Conservation (phyloP, 148 eudicot species). For the Vaccinium myrtillus region DNA sequence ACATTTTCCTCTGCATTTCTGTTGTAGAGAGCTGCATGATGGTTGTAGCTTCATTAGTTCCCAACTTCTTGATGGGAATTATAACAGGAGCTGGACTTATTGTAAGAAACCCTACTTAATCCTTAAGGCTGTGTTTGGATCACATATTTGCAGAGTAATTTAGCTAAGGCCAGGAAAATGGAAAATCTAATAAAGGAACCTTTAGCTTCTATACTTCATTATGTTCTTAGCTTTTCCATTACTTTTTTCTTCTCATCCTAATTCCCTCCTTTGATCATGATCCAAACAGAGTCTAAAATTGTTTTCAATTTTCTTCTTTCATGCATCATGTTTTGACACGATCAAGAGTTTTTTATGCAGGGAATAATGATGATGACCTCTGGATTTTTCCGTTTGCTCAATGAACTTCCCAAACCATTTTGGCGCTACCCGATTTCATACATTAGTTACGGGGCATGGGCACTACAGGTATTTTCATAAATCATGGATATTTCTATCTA, state of each 20-base stretch:
- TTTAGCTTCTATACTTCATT: too few relatives aligned
- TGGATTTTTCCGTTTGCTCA: slow-evolving; percentile 79
- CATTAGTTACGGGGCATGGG: slow-evolving; percentile 73
- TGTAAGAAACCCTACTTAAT: slow-evolving; percentile 24
- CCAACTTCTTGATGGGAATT: slow-evolving; percentile 72
- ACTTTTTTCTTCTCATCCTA: background rate
- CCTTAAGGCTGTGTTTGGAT: background rate
- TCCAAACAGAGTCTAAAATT: background rate
- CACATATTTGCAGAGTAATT: background rate
- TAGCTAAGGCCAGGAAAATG: background rate
- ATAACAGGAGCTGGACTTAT: slow-evolving; percentile 72
- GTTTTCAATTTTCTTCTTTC: background rate
- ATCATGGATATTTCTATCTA: background rate
- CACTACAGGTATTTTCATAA: slow-evolving; percentile 55
- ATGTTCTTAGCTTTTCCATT: too few relatives aligned
- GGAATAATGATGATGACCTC: slow-evolving; percentile 95
- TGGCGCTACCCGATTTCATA: slow-evolving; percentile 92
- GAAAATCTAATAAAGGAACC: background rate
- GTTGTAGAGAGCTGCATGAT: slow-evolving; percentile 82
- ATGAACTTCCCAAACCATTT: slow-evolving; percentile 77
- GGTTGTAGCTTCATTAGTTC: slow-evolving; percentile 74
- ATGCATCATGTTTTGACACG: background rate
- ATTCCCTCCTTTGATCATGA: background rate
- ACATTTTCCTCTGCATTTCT: slow-evolving; percentile 45
- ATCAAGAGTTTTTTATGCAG: slow-evolving; percentile 32